phyloP scores from a whole-genome alignment of 768 basidiomycete genomes.

The Podaxis sp. region DNA sequence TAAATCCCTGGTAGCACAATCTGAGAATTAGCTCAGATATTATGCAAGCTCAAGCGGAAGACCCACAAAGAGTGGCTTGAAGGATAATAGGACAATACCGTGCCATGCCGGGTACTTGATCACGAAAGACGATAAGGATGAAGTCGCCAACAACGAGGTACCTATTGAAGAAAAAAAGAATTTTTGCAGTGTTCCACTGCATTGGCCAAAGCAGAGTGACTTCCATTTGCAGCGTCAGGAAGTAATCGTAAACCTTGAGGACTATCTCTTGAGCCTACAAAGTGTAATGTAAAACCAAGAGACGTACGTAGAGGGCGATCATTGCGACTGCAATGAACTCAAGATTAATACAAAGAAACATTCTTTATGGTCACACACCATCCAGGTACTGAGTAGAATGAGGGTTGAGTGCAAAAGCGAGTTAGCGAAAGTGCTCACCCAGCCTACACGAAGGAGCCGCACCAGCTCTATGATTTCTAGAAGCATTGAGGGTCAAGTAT shows the following conservation, averaged over 20 bases:
- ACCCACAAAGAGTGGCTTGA: background rate
- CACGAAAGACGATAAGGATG: background rate
- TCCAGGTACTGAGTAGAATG: background rate
- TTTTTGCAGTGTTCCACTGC: constrained; percentile 21
- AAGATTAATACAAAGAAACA: background rate
- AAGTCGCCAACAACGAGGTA: constrained; percentile 24
- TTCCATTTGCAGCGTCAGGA: constrained; percentile 22
- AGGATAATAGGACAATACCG: background rate
- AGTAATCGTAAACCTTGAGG: constrained; percentile 16
- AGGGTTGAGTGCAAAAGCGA: too few relatives aligned
- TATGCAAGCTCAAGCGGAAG: too few relatives aligned
- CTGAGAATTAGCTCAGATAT: too few relatives aligned
- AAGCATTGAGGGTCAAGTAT: too few relatives aligned
- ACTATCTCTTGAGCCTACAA: background rate
- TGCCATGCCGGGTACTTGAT: background rate
- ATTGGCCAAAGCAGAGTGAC: constrained; percentile 21
- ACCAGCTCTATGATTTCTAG: too few relatives aligned
- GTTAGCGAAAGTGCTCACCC: too few relatives aligned
- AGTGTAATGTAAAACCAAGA: background rate
- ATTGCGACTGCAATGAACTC: background rate
- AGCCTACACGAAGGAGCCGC: too few relatives aligned
- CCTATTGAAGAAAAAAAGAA: constrained; percentile 24
- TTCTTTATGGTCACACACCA: background rate
- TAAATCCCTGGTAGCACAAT: background rate
- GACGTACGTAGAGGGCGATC: background rate